Base-by-base conservation (phyloP, 345 rosid species). In the Linum usitatissimum region DNA sequence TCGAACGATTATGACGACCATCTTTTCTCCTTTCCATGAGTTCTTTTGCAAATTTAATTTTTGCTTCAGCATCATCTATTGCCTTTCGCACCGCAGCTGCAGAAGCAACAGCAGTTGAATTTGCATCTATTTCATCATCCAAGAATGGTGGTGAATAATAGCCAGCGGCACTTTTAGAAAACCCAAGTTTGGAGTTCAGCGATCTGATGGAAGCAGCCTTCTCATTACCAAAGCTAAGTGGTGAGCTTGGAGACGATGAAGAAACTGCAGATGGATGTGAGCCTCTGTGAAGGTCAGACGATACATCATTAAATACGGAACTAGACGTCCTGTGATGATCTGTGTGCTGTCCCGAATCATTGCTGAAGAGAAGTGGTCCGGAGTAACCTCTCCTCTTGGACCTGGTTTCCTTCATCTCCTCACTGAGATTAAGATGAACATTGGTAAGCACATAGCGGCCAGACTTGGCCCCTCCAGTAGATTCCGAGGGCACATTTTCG, bases 61-160 rank as follows among this genome's bases (percentile, higher is more conserved):
- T 89, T 12, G 73, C 77, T 64, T 84, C 85, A 68, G 98, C 98
- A 74, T 85, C 88, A 75, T 89, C 93, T 64, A 92, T 73, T 63
- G 98, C 95, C 79, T 80, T 84, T 69, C 75, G 80, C 81, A 92
- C 77, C 18, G 93, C 98, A 58, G 96, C 96, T 3, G 86, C 95
- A 54, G 95, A 92, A 68, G 84, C 76, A n/a, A 95, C 93, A 5
- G 98, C 98, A 71, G 69, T 77, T 55, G 95, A 92, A 77, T 83
- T 77, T 59, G 60, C 74, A 71, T 89, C 96, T 64, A 87, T 68
- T 71, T 87, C 86, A 61, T 79, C 89, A 64, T 84, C 92, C 67
- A 81, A 80, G 64, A 64, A 77, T 64, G 83, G 69, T 21, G 95
- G 92, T 20, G 93, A 82, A 62, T 71, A 68, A 64, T 68, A 64